Percentiles rank a stretch among this genome's conserved stretches.
Evolutionary conservation across 768 basidiomycete species (phyloP).

Genomic region (Hydnum rufescens): DNA sequence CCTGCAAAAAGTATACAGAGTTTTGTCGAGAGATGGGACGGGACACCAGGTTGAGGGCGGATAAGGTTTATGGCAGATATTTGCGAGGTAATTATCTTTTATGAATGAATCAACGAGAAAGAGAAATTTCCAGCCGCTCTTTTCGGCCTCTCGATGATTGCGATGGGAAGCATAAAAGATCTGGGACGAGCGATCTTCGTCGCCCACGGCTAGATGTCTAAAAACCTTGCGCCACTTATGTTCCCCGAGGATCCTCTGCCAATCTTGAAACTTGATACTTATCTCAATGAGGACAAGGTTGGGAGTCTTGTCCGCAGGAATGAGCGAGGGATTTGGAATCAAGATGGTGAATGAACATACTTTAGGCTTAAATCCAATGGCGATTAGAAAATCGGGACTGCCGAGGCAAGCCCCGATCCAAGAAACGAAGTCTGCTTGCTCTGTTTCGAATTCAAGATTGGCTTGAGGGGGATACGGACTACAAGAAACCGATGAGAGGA

Average conservation of each 20-base stretch:
- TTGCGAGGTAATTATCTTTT: neutral
- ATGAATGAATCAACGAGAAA: neutral
- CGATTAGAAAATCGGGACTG: neutral
- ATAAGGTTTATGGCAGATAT: neutral
- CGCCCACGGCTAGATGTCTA: neutral
- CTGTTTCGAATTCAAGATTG: neutral
- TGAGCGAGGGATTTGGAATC: neutral
- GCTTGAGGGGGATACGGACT: constrained; percentile 1
- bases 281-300: constrained; percentile 6
- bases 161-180: constrained; percentile 4
- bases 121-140: neutral
- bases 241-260: constrained; percentile 4
- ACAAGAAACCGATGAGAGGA: neutral
- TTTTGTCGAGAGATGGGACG: neutral
- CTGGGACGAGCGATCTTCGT: neutral
- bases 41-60: neutral
- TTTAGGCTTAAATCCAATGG: neutral
- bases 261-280: neutral
- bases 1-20: neutral
- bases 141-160: constrained; percentile 1
- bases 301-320: neutral
- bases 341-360: neutral
- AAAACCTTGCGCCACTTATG: constrained; percentile 7
- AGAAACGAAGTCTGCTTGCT: neutral
- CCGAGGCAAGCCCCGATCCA: constrained; percentile 1